Conservation (phyloP, 768 basidiomycete genomes). For the Gymnopilus junonius region DNA sequence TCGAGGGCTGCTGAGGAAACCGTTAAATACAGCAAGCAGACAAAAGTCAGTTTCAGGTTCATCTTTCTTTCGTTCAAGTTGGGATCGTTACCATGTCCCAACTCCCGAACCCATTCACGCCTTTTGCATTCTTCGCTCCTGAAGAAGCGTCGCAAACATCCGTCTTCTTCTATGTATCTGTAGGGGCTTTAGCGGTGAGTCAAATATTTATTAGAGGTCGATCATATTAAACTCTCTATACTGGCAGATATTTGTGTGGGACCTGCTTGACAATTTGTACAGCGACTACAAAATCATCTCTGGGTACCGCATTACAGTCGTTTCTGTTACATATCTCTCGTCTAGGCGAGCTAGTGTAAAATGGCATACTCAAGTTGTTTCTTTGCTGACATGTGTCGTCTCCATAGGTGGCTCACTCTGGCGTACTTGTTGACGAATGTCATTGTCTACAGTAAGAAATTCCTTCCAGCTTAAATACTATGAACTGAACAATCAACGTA, state of each 20-base stretch:
- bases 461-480: not conserved
- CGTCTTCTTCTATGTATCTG: conserved; percentile 8
- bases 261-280: conserved; percentile 9
- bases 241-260: conserved; percentile 18
- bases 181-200: conserved; percentile 9
- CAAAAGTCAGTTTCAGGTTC: no score
- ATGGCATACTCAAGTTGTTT: not conserved
- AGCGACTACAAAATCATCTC: conserved; percentile 11
- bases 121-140: conserved; percentile 19
- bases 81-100: not conserved
- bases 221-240: not conserved
- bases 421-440: conserved; percentile 7
- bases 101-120: conserved; percentile 16
- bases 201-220: not conserved
- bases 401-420: conserved; percentile 7
- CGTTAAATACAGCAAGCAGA: no score
- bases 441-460: conserved; percentile 13
- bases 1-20: not conserved
- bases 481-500: not conserved
- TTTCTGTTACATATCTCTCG: conserved; percentile 5
- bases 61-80: not conserved
- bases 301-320: not conserved
- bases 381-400: not conserved
- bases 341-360: conserved; percentile 2
- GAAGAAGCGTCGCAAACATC: conserved; percentile 8